Evolutionary conservation across 148 eudicot species (phyloP).

Genomic region (Suaeda aralocaspica): DNA sequence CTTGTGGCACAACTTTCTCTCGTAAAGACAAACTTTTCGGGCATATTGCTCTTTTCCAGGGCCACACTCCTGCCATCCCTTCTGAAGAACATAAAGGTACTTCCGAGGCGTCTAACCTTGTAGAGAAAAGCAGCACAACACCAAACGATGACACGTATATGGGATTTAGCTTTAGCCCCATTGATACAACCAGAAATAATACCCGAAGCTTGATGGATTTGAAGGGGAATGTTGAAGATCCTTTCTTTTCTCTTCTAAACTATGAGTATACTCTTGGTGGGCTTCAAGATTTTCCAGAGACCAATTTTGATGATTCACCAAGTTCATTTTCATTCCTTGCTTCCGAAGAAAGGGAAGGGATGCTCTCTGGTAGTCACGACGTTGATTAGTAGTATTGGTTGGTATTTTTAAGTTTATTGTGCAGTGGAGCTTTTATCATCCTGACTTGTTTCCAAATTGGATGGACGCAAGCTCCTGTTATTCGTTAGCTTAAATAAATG

Average conservation of each 20-base stretch:
- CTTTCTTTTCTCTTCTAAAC: constrained; percentile 63
- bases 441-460: constrained; percentile 19
- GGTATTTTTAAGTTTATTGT: constrained; percentile 16
- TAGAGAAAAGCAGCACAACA: constrained; percentile 35
- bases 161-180: constrained; percentile 40
- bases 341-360: constrained; percentile 48
- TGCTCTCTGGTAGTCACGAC: constrained; percentile 38
- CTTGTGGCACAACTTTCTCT: constrained; percentile 95
- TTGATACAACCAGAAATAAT: constrained; percentile 21
- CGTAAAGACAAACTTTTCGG: constrained; percentile 97
- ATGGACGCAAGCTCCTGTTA: constrained; percentile 26
- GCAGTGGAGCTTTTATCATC: constrained; percentile 12
- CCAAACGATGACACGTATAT: constrained; percentile 28
- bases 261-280: constrained; percentile 54
- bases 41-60: constrained; percentile 90
- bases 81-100: constrained; percentile 55
- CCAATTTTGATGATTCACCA: constrained; percentile 65
- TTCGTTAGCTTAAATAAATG: constrained; percentile 37
- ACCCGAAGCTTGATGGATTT: constrained; percentile 35
- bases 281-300: constrained; percentile 61
- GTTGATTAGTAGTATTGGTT: constrained; percentile 39
- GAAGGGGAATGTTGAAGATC: constrained; percentile 47
- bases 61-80: constrained; percentile 92
- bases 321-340: constrained; percentile 64
- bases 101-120: constrained; percentile 35